These are phyloP conservation scores for Digitaria exilis DNA, from an alignment of 202 grass and related monocot genomes.

Conservation along the genomic window DNA sequence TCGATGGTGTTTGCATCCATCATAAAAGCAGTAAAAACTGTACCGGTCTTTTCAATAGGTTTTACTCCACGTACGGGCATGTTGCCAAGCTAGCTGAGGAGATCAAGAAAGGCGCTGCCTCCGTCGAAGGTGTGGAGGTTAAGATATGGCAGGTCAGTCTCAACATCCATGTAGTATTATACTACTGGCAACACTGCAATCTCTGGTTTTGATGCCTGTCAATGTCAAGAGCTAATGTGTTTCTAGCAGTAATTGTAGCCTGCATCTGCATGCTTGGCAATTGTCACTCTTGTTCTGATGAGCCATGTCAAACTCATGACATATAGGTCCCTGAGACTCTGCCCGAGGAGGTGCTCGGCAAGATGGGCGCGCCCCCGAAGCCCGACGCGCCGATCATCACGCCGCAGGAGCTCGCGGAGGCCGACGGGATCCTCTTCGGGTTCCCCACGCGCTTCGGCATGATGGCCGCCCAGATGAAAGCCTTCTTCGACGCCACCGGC, in stretches of 20 bases:
- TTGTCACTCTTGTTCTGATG: background rate
- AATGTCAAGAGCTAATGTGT: background rate
- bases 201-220: background rate
- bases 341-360: constrained; percentile 74
- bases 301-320: background rate
- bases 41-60: constrained; percentile 48
- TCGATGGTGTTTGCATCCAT: background rate
- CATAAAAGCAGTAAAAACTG: background rate
- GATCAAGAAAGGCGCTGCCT: constrained; percentile 81
- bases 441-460: constrained; percentile 95
- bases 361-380: constrained; percentile 92
- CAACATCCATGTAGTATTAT: background rate
- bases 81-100: constrained; percentile 82
- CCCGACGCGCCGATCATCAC: constrained; percentile 63
- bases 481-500: constrained; percentile 85
- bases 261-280: background rate
- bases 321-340: constrained; percentile 78
- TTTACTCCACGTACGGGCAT: constrained; percentile 89
- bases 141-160: constrained; percentile 84
- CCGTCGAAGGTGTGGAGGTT: constrained; percentile 77
- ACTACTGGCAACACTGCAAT: background rate
- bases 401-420: constrained; percentile 71
- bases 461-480: constrained; percentile 94
- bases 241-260: background rate
- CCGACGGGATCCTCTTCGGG: constrained; percentile 82